These are phyloP conservation scores for Dacryopinax spathularia DNA, from an alignment of 768 basidiomycete species.

Conservation along the genomic window DNA sequence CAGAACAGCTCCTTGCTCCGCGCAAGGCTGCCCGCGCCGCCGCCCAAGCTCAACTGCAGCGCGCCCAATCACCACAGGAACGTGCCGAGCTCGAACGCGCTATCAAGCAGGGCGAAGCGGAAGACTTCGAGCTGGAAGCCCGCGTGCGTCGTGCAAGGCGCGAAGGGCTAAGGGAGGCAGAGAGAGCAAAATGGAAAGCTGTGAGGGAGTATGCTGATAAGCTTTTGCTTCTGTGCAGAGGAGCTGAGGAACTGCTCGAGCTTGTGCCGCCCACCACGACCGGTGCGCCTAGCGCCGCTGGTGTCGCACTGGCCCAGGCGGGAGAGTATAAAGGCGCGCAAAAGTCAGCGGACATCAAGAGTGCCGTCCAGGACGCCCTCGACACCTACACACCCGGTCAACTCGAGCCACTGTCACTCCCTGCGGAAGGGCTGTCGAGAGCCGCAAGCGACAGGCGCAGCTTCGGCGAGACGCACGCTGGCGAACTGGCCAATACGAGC, in stretches of 20 bases:
- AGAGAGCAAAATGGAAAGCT: conserved; percentile 65
- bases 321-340: conserved; percentile 40
- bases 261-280: conserved; percentile 59
- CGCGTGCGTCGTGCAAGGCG: conserved; percentile 60
- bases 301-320: background rate
- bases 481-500: conserved; percentile 47
- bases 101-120: conserved; percentile 47
- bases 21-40: conserved; percentile 46
- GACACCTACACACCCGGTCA: conserved; percentile 64
- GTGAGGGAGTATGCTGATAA: conserved; percentile 79
- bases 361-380: conserved; percentile 60
- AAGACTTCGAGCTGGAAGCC: conserved; percentile 51
- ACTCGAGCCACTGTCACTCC: background rate
- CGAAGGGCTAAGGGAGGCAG: conserved; percentile 62
- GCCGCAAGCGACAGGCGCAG: conserved; percentile 56
- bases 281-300: conserved; percentile 4
- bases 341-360: conserved; percentile 53
- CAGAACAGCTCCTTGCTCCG: conserved; percentile 47
- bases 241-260: conserved; percentile 47
- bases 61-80: conserved; percentile 28
- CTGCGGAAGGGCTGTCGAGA: background rate
- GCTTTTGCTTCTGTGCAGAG: conserved; percentile 56
- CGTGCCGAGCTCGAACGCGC: conserved; percentile 56
- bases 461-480: conserved; percentile 73
- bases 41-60: conserved; percentile 31